Conservation (phyloP, 768 basidiomycete species). For the Trametes gibbosa region DNA sequence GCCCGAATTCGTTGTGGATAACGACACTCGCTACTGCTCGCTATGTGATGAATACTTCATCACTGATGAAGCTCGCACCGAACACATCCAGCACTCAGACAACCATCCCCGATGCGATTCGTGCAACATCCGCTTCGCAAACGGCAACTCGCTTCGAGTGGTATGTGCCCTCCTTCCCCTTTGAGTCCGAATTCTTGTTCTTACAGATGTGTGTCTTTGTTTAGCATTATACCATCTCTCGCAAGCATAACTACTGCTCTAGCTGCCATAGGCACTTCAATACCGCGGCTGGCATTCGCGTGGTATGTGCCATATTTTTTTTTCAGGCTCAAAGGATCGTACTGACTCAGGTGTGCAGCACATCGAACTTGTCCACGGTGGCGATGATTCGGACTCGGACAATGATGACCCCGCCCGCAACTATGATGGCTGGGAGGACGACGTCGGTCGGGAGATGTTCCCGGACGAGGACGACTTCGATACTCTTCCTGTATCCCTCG, state of each 20-base stretch:
- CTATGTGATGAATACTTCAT: constrained; percentile 36
- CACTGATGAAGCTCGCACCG: constrained; percentile 25
- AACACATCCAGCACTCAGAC: constrained; percentile 28
- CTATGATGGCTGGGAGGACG: constrained; percentile 34
- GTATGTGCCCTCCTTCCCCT: constrained; percentile 17
- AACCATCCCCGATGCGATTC: constrained; percentile 33
- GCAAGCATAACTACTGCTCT: constrained; percentile 32
- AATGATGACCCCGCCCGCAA: constrained; percentile 23
- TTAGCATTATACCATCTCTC: constrained; percentile 32
- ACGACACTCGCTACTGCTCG: constrained; percentile 29
- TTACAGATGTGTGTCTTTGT: background rate
- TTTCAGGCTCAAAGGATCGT: background rate
- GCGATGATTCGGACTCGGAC: constrained; percentile 24
- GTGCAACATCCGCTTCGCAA: constrained; percentile 32
- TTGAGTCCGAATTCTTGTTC: too few species aligned
- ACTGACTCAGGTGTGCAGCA: constrained; percentile 27
- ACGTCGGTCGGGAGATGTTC: constrained; percentile 23
- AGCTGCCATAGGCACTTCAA: constrained; percentile 31
- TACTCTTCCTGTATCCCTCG: background rate
- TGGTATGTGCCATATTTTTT: constrained; percentile 17
- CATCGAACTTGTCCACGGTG: constrained; percentile 30
- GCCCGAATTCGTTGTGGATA: constrained; percentile 15
- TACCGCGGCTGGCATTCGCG: constrained; percentile 29
- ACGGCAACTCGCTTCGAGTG: constrained; percentile 31
- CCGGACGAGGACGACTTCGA: constrained; percentile 23